Evolutionary conservation across 768 basidiomycete genomes (phyloP), one percentile per base, ranked within the genome.

Genomic region (Boletus vinaceobasis): DNA sequence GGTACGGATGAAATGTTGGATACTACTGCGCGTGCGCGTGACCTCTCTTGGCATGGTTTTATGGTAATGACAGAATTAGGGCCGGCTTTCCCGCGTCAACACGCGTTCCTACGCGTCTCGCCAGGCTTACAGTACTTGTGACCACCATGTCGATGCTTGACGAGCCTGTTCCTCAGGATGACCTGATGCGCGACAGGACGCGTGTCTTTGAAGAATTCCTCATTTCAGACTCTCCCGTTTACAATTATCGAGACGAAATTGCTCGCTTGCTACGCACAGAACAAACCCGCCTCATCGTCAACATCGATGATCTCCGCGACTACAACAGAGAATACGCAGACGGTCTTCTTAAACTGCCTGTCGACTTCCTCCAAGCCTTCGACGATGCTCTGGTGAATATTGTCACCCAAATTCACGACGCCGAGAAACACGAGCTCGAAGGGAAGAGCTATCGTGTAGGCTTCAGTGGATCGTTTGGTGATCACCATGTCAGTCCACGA

Each of bases 401-500:
- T 53, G 83, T 95, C 48, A 76, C 87, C 62, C 83, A 83, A 61
- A 76, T 88, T 5, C 84, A 87, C 62, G 90, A 93, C 65, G 73
- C 79, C 15, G 81, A 87, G 43, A 94, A 95, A 74, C 87, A 95
- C 73, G 84, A 88, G 43, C 83, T 92, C 53, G 78, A 84, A 33
- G 85, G 82, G 55, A 95, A 88, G 68, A 83, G 78, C 60, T 98
- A 86, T 73, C 87, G 88, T 61, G 79, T 98, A 53, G 97, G 95
- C 23, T 86, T 98, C 70, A 88, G 90, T 62, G 97, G 97, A 48
- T 95, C 92, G 7, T 99, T 99, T 71, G 97, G 97, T 43, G 96
- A 98, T 73, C 92, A 98, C 72, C 95, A 98, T 71, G 90, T 95
- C 71, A 98, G 89, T 72, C 97, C 97, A 44, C 81, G 97, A 8